A percentile compares a stretch with the other conserved stretches of the same genome.
phyloP scores from a whole-genome alignment of 2,329 filamentous ascomycete genomes.

The Botrytis porri region DNA sequence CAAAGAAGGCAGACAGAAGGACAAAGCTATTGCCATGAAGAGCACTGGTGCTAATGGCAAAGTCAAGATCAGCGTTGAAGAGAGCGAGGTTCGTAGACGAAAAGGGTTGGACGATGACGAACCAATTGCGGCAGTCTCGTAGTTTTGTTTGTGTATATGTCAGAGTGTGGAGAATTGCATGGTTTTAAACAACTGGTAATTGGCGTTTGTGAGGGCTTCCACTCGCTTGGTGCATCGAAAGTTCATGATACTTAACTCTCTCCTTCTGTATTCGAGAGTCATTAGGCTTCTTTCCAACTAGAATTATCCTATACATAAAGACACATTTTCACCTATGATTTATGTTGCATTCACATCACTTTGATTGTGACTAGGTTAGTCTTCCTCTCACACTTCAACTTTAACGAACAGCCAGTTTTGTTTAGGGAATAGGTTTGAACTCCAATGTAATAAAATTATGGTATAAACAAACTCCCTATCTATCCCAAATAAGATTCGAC shows the following conservation, averaged over 20 bases:
- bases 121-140: constrained; percentile 13
- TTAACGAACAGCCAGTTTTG: not conserved
- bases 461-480: not conserved
- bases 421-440: not conserved
- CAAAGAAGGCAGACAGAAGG: constrained; percentile 38
- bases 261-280: not conserved
- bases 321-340: not conserved
- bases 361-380: not conserved
- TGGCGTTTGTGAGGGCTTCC: not conserved
- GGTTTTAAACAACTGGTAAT: not conserved
- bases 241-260: not conserved
- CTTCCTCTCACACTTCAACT: not conserved
- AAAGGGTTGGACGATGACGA: constrained; percentile 23
- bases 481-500: not conserved
- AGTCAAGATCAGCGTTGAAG: constrained; percentile 33
- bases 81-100: constrained; percentile 36
- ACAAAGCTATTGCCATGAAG: constrained; percentile 33
- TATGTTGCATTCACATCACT: not conserved
- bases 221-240: not conserved
- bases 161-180: not conserved
- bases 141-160: constrained; percentile 10
- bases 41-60: constrained; percentile 35
- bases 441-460: not conserved
- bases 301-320: constrained; percentile 9
- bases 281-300: not conserved